Evolutionary conservation across 2,329 filamentous ascomycete genomes (phyloP).

Genomic region (Drechslerella stenobrocha): DNA sequence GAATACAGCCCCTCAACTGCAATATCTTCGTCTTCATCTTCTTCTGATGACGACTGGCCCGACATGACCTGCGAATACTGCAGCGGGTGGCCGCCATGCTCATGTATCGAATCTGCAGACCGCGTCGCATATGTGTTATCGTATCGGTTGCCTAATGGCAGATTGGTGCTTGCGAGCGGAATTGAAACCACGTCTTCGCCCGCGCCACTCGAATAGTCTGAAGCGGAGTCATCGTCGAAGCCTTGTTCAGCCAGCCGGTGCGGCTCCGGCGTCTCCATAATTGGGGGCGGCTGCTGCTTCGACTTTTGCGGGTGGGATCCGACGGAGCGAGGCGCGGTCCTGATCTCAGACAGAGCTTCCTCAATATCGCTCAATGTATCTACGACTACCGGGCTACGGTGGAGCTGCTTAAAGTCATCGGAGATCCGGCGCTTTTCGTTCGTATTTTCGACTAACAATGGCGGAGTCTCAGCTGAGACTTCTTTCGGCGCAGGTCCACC

Average conservation of each 20-base stretch:
- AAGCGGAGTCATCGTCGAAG: conserved; percentile 51
- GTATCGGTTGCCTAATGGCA: conserved; percentile 22
- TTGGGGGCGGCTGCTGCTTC: conserved; percentile 61
- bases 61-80: conserved; percentile 54
- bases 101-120: conserved; percentile 27
- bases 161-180: conserved; percentile 26
- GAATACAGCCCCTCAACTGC: conserved; percentile 52
- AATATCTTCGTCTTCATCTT: conserved; percentile 23
- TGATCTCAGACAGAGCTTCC: conserved; percentile 89
- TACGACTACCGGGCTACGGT: conserved; percentile 75
- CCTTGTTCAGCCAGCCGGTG: conserved; percentile 44
- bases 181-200: conserved; percentile 37
- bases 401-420: conserved; percentile 46
- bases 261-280: conserved; percentile 36
- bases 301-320: conserved; percentile 33
- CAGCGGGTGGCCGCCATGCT: conserved; percentile 25
- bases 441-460: conserved; percentile 36
- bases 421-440: conserved; percentile 40
- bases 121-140: conserved; percentile 29
- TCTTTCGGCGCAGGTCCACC: conserved; percentile 29
- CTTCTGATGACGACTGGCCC: conserved; percentile 51
- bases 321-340: conserved; percentile 46
- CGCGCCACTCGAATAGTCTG: conserved; percentile 51
- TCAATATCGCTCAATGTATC: conserved; percentile 95
- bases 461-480: conserved; percentile 30